phyloP scores from a whole-genome alignment of 2,329 filamentous ascomycete genomes.

The Calycina marina region DNA sequence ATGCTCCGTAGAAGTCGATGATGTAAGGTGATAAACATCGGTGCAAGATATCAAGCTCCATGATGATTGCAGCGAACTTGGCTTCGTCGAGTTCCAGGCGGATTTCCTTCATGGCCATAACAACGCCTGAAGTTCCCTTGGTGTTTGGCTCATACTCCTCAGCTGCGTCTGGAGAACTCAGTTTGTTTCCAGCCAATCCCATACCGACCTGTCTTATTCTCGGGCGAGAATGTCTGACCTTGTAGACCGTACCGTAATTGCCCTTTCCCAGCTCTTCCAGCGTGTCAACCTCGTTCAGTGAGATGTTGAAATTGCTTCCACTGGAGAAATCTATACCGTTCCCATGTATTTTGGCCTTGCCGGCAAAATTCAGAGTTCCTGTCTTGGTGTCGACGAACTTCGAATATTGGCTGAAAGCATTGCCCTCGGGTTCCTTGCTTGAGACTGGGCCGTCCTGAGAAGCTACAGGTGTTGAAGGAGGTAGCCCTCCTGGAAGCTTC shows the following conservation, averaged over 20 bases:
- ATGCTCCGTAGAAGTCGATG: constrained; percentile 96
- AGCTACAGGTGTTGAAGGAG: constrained; percentile 12
- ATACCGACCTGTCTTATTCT: constrained; percentile 41
- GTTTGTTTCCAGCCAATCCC: constrained; percentile 33
- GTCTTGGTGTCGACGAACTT: constrained; percentile 86
- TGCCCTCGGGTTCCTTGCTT: constrained; percentile 20
- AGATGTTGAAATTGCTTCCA: constrained; percentile 83
- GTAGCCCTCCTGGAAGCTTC: constrained; percentile 35
- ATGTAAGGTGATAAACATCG: constrained; percentile 92
- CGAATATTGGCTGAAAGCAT: constrained; percentile 51
- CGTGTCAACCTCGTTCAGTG: constrained; percentile 86
- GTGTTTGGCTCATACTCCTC: constrained; percentile 17
- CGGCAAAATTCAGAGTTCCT: constrained; percentile 82
- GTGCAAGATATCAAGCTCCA: constrained; percentile 92
- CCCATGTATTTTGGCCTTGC: constrained; percentile 78
- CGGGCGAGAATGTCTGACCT: constrained; percentile 71
- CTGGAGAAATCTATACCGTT: constrained; percentile 86
- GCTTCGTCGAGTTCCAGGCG: constrained; percentile 88
- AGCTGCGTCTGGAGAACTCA: constrained; percentile 18
- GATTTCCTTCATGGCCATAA: constrained; percentile 99
- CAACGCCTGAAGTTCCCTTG: constrained; percentile 47
- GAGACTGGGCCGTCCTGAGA: constrained; percentile 9
- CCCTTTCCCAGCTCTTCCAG: constrained; percentile 90
- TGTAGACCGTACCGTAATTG: constrained; percentile 97
- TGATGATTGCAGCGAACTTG: constrained; percentile 93